A percentile compares a stretch with the other conserved stretches of the same genome.
Evolutionary conservation across 164 flowering plant species (phyloP).

Genomic region (Piper betle): DNA sequence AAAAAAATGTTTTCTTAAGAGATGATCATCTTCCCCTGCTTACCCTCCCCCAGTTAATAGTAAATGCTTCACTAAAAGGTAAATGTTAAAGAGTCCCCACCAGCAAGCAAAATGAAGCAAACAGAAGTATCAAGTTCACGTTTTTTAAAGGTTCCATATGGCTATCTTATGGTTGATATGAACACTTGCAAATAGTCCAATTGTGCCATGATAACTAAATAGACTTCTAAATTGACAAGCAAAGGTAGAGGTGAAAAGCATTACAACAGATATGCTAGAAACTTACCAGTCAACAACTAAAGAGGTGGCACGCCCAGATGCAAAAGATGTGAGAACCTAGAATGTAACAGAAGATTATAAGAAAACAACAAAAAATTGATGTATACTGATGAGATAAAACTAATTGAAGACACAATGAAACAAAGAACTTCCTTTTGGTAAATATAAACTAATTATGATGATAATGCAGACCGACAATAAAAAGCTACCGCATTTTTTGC

Average conservation of each 20-base stretch:
- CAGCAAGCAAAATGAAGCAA: too few species aligned
- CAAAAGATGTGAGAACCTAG: slow-evolving; percentile 96
- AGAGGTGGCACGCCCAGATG: slow-evolving; percentile 96
- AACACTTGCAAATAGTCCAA: too few species aligned
- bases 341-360: background rate
- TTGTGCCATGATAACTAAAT: too few species aligned
- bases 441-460: background rate
- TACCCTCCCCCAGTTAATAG: too few species aligned
- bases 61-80: too few species aligned
- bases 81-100: too few species aligned
- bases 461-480: background rate
- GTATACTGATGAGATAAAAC: background rate
- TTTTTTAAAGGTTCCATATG: too few species aligned
- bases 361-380: background rate
- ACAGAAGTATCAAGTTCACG: too few species aligned
- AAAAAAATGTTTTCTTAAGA: too few species aligned
- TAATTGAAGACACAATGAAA: background rate
- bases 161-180: too few species aligned
- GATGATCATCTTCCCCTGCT: too few species aligned
- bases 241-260: background rate
- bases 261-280: slow-evolving; percentile 2
- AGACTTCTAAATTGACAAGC: background rate
- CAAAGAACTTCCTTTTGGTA: background rate
- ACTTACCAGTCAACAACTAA: slow-evolving; percentile 90
- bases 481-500: slow-evolving; percentile 94